Evolutionary conservation across 2,329 filamentous ascomycete genomes (phyloP).

Genomic region (Fusarium sp.): DNA sequence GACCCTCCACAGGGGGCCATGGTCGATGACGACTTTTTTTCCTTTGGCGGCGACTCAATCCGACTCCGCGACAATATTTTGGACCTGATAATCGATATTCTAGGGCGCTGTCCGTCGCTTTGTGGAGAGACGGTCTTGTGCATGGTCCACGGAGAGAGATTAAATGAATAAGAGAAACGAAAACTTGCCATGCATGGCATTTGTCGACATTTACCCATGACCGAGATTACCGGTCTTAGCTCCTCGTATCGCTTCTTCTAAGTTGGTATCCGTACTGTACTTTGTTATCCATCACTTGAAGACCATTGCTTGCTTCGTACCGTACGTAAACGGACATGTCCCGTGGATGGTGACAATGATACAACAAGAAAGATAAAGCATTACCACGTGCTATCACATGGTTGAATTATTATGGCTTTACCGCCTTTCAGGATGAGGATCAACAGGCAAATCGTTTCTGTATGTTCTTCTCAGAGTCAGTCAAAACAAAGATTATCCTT

Average conservation of each 20-base stretch:
- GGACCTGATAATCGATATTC: slow-evolving; percentile 1
- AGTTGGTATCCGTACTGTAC: not conserved
- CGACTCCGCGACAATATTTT: slow-evolving; percentile 26
- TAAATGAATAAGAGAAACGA: slow-evolving; percentile 1
- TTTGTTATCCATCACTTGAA: not conserved
- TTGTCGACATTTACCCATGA: slow-evolving; percentile 17
- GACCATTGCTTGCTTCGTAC: not conserved
- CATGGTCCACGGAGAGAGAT: not conserved
- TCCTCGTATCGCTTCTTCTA: slow-evolving; percentile 4
- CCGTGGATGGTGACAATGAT: not conserved
- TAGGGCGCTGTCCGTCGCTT: slow-evolving; percentile 5
- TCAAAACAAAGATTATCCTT: slow-evolving; percentile 13
- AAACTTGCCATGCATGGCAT: slow-evolving; percentile 12
- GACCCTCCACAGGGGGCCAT: slow-evolving; percentile 4
- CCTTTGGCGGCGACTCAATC: slow-evolving; percentile 18
- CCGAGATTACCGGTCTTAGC: slow-evolving; percentile 19
- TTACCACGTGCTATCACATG: slow-evolving; percentile 27
- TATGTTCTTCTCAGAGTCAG: slow-evolving; percentile 6
- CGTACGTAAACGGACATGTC: not conserved
- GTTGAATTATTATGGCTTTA: not conserved
- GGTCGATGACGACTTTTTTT: slow-evolving; percentile 29
- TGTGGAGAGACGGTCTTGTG: slow-evolving; percentile 21
- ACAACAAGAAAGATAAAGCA: not conserved
- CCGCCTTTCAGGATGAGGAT: slow-evolving; percentile 21
- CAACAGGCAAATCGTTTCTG: slow-evolving; percentile 24